phyloP scores from a whole-genome alignment of 805 yeast species.

The Suhomyces sp. region DNA sequence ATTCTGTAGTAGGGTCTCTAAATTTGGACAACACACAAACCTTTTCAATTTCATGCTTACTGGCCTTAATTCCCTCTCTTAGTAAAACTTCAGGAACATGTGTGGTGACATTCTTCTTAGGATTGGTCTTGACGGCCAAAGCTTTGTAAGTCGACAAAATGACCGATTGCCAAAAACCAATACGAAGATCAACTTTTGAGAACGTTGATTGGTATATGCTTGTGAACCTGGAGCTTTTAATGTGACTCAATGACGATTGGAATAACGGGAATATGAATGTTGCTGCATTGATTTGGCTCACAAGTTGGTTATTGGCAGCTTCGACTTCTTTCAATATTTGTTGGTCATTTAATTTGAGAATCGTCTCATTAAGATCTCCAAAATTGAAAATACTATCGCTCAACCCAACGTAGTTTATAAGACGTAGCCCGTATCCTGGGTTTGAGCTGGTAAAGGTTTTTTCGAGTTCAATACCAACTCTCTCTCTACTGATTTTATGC shows the following conservation, averaged over 20 bases:
- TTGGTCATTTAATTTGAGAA: constrained; percentile 17
- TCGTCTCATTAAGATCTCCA: constrained; percentile 21
- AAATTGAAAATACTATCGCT: constrained; percentile 56
- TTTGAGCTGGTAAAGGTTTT: constrained; percentile 69
- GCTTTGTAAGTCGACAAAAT: constrained; percentile 52
- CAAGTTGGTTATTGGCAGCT: constrained; percentile 12
- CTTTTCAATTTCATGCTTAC: constrained; percentile 53
- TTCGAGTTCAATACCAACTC: constrained; percentile 82
- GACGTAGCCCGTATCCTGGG: constrained; percentile 61
- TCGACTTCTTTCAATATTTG: constrained; percentile 16
- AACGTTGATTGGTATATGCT: not conserved
- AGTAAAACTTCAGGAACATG: constrained; percentile 52
- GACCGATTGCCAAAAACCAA: constrained; percentile 47
- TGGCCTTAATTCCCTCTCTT: constrained; percentile 68
- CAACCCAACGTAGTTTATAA: constrained; percentile 56
- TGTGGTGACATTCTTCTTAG: constrained; percentile 33
- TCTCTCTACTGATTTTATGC: constrained; percentile 81
- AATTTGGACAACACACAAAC: constrained; percentile 44
- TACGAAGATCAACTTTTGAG: constrained; percentile 12
- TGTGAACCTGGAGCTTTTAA: too few relatives aligned
- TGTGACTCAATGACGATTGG: too few relatives aligned
- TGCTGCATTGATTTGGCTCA: constrained; percentile 19
- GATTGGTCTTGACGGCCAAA: constrained; percentile 33
- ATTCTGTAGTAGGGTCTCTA: constrained; percentile 18
- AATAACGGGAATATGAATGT: constrained; percentile 24